Evolutionary conservation across 768 basidiomycete species (phyloP), one percentile per base, ranked within the genome.

Genomic region (Mycena kentingensis): DNA sequence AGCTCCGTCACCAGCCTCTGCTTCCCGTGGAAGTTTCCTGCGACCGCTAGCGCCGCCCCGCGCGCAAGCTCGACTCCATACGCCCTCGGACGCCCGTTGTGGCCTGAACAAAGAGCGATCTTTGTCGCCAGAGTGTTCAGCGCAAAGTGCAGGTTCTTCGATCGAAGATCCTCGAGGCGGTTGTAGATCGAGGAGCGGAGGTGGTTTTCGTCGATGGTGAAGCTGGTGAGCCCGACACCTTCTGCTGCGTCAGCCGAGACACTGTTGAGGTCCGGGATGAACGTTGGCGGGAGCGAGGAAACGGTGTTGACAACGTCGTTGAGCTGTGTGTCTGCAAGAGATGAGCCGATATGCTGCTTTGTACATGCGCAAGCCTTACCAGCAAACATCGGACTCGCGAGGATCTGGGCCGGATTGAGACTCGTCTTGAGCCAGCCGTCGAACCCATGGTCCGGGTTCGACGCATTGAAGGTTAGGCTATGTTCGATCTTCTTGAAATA

Each of bases 381-480:
- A 25, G 64, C 51, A 34, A 67, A 63, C 35, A 37, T 21, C 13
- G 66, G 65, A 46, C 65, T 55, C 11, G 51, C 43, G n/a, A 59
- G 36, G 4, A 61, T 47, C 22, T 62, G 55, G 34, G 62, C 56
- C 2, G 65, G 52, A 12, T 64, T 66, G 15, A 68, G 51, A 31
- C 59, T 67, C 4, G 65, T 65, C 22, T 61, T 65, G 37, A 70
- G 49, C 68, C 68, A 70, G 28, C 68, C 68, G 26, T 63, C 27
- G 48, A 61, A 66, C 2, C 68, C 68, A 44, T 70, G 68, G 21
- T 70, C 66, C 18, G 55, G 53, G 21, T 52, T 48, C 11, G 55
- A 26, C 13, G 58, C 34, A 12, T 54, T 26, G 35, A 53, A 54
- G 46, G 68, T 60, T 12, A 62, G 46, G 42, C 66, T 66, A 2